A percentile compares a stretch with the other conserved stretches of the same genome.
Evolutionary conservation across 2,329 filamentous ascomycete genomes (phyloP).

Genomic region (Penicillium sp.): DNA sequence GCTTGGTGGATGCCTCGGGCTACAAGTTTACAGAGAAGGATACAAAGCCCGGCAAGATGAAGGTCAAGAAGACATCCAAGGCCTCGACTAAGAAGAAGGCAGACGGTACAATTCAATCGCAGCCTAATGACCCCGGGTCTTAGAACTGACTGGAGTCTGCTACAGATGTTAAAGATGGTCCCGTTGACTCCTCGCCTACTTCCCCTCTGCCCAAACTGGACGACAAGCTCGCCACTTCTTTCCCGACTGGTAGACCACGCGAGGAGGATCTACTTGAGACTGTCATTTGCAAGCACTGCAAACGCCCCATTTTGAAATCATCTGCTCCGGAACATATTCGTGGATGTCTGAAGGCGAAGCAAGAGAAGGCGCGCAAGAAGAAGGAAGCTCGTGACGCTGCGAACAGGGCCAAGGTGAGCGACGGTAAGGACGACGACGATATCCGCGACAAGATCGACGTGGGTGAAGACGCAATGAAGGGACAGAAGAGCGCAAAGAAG

Average conservation of each 20-base stretch:
- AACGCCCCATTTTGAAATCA: slow-evolving; percentile 77
- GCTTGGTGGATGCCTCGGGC: slow-evolving; percentile 46
- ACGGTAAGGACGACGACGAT: slow-evolving; percentile 48
- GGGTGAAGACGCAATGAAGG: slow-evolving; percentile 48
- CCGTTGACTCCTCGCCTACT: slow-evolving; percentile 33
- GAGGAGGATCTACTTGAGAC: slow-evolving; percentile 79
- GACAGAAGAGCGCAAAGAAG: slow-evolving; percentile 67
- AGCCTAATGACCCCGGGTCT: neutral
- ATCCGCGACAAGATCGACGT: slow-evolving; percentile 40
- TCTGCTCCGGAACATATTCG: slow-evolving; percentile 78
- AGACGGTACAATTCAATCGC: slow-evolving; percentile 26
- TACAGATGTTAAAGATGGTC: slow-evolving; percentile 27
- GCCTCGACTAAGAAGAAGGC: slow-evolving; percentile 37
- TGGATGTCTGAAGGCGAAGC: slow-evolving; percentile 80
- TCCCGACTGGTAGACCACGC: slow-evolving; percentile 77
- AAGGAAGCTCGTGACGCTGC: slow-evolving; percentile 72
- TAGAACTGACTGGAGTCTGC: neutral
- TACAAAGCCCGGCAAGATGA: slow-evolving; percentile 46
- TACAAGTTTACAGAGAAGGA: slow-evolving; percentile 48
- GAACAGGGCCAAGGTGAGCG: slow-evolving; percentile 59
- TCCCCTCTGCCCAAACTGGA: slow-evolving; percentile 63
- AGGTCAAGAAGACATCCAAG: slow-evolving; percentile 42
- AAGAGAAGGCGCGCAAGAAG: slow-evolving; percentile 74
- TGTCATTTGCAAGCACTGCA: slow-evolving; percentile 90
- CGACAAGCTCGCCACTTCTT: slow-evolving; percentile 73